A percentile compares a stretch with the other conserved stretches of the same genome.
Evolutionary conservation across 345 rosid species (phyloP).

Genomic region (Iberis pinnata): DNA sequence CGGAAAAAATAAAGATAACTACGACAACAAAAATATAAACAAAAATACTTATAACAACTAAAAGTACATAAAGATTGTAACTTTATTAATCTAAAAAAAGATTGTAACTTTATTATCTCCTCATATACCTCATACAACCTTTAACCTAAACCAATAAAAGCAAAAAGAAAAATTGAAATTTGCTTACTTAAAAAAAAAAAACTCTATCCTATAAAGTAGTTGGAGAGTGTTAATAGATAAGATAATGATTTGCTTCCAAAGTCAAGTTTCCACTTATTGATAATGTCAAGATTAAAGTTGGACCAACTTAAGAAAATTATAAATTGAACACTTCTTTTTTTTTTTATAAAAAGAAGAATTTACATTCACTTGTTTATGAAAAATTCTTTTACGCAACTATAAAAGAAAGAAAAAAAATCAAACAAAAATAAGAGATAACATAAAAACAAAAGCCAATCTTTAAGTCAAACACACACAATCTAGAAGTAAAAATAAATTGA

Average conservation of each 20-base stretch:
- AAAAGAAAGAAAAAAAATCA: conserved; percentile 19
- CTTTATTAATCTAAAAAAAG: too few species aligned
- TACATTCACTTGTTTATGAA: too few species aligned
- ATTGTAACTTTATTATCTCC: neutral
- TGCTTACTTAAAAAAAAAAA: neutral
- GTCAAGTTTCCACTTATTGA: conserved; percentile 29
- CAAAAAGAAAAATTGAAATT: neutral
- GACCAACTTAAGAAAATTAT: conserved; percentile 18
- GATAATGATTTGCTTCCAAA: conserved; percentile 7
- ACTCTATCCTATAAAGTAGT: conserved; percentile 6
- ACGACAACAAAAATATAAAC: too few species aligned
- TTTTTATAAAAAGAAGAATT: too few species aligned
- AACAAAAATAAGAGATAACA: neutral
- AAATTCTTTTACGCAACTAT: conserved; percentile 21
- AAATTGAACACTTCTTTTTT: conserved; percentile 12
- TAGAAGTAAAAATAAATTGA: neutral
- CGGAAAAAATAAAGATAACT: too few species aligned
- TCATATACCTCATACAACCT: conserved; percentile 2
- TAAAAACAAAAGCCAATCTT: conserved; percentile 4
- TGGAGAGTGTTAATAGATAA: conserved; percentile 17
- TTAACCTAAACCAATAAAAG: neutral
- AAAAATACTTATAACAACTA: conserved; percentile 1
- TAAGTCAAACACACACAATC: conserved; percentile 20
- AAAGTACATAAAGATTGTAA: conserved; percentile 11
- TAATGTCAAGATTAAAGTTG: conserved; percentile 19